Evolutionary conservation across 129 eudicot genomes (phyloP), one percentile per base, ranked within the genome.

Genomic region (Smallanthus sonchifolius): DNA sequence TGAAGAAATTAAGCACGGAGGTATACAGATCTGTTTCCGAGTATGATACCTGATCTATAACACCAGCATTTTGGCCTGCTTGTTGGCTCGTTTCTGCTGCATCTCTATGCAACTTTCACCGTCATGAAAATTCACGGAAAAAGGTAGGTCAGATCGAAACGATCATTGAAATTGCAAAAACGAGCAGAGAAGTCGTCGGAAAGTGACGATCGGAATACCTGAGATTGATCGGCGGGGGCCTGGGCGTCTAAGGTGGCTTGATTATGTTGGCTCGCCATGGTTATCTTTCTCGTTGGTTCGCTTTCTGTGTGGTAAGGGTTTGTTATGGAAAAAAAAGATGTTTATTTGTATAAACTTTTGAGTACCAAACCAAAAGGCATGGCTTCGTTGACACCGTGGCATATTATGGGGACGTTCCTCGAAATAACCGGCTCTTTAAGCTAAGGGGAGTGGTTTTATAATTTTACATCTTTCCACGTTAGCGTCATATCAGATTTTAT

Each of bases 251-350:
- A 24, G 0, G 30, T 24, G 1, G 79, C 62, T 17, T 52, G 59
- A 17, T 52, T 52, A 17, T 69, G 77, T 71, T 72, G 73, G 54
- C 34, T 79, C 35, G 51, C 77, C 83, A 79, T 79, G 15, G 63
- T 55, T 64, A 14, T 44, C 34, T 9, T 20, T 2, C 9, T 15
- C 7, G 37, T 64, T 64, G 14, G 36, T 34, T 11, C n/a, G 10
- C 11, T 7, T 45, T 68, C 5, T 2, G 2, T 52, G 9, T 5
- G 4, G 24, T 9, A 20, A 45, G 37, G 72, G 51, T 10, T 38
- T 65, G 40, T 38, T 67, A 16, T 69, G 40, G 37, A 59, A 45
- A 28, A 2, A n/a, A 43, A 32, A 20, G 4, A 34, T 6, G 42
- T 11, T 32, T 34, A 34, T 60, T 60, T 60, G 14, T 60, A 60